Evolutionary conservation across 2,329 filamentous ascomycete species (phyloP).

Genomic region (Penicillium concentricum): DNA sequence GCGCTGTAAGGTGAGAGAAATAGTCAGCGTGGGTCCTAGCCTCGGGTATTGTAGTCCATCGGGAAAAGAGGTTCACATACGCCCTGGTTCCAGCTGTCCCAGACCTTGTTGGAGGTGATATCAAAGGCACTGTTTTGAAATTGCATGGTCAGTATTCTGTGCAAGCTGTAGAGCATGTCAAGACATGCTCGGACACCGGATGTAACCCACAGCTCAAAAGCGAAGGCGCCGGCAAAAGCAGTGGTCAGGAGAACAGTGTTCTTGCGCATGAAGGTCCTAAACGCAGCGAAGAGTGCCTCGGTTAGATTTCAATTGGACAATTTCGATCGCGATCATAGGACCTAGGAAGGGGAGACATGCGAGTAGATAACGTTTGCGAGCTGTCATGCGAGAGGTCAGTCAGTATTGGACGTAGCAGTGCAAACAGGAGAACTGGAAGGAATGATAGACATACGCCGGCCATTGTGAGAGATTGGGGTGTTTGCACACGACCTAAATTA

Average conservation of each 20-base stretch:
- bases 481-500: conserved; percentile 16
- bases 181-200: conserved; percentile 1
- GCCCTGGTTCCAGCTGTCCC: conserved; percentile 88
- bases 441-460: conserved; percentile 37
- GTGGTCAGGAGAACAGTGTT: conserved; percentile 85
- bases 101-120: conserved; percentile 75
- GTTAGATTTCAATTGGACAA: conserved; percentile 21
- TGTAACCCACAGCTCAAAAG: conserved; percentile 80
- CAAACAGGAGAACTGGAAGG: not conserved
- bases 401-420: conserved; percentile 37
- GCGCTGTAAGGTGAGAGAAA: conserved; percentile 57
- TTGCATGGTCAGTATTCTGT: conserved; percentile 19
- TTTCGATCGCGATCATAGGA: conserved; percentile 17
- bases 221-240: conserved; percentile 86
- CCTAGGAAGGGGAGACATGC: conserved; percentile 45
- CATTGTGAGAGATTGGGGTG: conserved; percentile 52
- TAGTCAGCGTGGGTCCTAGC: conserved; percentile 15
- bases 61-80: conserved; percentile 58
- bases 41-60: conserved; percentile 6
- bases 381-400: conserved; percentile 39
- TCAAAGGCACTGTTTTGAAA: conserved; percentile 70
- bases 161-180: not conserved
- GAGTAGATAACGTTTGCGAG: conserved; percentile 59
- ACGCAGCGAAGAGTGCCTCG: conserved; percentile 3
- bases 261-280: conserved; percentile 76